phyloP scores from a whole-genome alignment of 2,329 filamentous ascomycete species.

The Alternaria tenuissima region DNA sequence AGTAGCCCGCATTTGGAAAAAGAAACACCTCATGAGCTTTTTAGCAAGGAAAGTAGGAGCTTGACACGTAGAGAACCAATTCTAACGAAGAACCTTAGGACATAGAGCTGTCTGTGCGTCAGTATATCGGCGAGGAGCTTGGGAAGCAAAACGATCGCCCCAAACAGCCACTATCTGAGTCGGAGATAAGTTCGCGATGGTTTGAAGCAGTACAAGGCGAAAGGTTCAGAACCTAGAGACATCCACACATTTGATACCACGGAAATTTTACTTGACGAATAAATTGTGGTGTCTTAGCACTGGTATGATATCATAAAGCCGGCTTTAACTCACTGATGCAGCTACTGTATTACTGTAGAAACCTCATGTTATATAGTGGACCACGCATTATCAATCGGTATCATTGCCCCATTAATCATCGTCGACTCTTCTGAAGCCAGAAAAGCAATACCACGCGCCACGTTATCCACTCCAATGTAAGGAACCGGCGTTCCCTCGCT shows the following conservation, averaged over 20 bases:
- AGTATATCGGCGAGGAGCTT: background rate
- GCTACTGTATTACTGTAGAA: background rate
- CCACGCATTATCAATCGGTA: constrained; percentile 42
- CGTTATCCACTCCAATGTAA: constrained; percentile 30
- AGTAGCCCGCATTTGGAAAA: background rate
- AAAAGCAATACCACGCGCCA: constrained; percentile 37
- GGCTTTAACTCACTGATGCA: background rate
- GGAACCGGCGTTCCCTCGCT: constrained; percentile 31
- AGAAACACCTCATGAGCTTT: background rate
- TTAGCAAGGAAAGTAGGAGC: background rate
- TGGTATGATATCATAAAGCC: background rate
- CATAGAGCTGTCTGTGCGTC: background rate
- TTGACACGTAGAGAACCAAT: background rate
- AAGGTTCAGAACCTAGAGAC: background rate
- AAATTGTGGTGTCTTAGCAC: background rate
- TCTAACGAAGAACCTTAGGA: background rate
- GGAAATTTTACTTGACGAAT: background rate
- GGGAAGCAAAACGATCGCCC: background rate
- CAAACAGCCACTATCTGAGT: background rate
- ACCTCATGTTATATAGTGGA: constrained; percentile 30
- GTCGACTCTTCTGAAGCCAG: constrained; percentile 37
- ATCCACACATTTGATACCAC: background rate
- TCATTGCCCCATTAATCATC: constrained; percentile 36
- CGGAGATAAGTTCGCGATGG: background rate
- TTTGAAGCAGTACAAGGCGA: background rate